These are phyloP conservation scores for Plasmodium berghei DNA, from an alignment of 169 alveolate species.

Conservation along the genomic window DNA sequence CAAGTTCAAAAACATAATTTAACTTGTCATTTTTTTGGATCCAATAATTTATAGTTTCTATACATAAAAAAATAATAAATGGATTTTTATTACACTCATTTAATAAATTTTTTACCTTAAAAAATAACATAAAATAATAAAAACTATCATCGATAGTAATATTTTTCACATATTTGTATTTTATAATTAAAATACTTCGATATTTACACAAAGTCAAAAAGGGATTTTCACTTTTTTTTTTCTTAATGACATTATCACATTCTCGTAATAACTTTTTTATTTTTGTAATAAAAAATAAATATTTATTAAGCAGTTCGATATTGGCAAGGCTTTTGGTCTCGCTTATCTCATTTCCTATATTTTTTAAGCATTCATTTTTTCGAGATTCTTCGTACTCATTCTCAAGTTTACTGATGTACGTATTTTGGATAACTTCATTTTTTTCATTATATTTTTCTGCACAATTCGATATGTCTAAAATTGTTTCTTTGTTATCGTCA, in stretches of 20 bases:
- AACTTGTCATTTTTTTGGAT: constrained; percentile 65
- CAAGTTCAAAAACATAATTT: constrained; percentile 39
- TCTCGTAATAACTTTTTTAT: constrained; percentile 28
- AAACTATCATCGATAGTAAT: constrained; percentile 29
- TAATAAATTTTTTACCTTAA: constrained; percentile 64
- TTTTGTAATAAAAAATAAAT: constrained; percentile 20
- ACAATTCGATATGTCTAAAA: not conserved
- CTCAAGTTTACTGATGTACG: not conserved
- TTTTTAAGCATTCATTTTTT: not conserved
- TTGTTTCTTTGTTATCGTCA: not conserved
- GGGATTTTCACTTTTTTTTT: constrained; percentile 71
- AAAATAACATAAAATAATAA: constrained; percentile 64
- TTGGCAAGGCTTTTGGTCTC: not conserved
- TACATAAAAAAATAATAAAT: constrained; percentile 61
- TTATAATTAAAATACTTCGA: constrained; percentile 74
- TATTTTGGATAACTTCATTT: not conserved
- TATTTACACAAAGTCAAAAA: constrained; percentile 74
- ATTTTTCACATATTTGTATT: constrained; percentile 64
- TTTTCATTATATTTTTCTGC: not conserved
- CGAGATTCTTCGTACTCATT: not conserved
- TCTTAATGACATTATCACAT: constrained; percentile 56
- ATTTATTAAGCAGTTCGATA: not conserved
- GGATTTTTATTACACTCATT: constrained; percentile 46
- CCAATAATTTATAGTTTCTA: constrained; percentile 72
- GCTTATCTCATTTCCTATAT: not conserved